Conservation (phyloP, 2,329 filamentous ascomycete species). For the Arthrinium puccinioides region DNA sequence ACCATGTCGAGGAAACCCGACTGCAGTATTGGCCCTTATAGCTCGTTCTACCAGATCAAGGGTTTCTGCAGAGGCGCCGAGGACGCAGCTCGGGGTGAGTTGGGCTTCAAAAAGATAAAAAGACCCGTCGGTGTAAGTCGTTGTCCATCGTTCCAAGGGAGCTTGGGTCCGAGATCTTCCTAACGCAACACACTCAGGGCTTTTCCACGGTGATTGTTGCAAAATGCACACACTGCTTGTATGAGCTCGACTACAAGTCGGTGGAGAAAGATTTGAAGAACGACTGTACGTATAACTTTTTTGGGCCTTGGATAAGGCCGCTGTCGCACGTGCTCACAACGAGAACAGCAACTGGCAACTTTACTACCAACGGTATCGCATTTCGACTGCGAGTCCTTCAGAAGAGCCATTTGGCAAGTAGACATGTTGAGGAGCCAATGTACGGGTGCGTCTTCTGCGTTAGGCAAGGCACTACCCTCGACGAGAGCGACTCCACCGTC, state of each 20-base stretch:
- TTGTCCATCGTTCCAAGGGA: background rate
- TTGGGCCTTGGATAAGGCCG: background rate
- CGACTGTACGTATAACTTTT: constrained; percentile 25
- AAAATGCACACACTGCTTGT: constrained; percentile 45
- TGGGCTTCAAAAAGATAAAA: constrained; percentile 43
- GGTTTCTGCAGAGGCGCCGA: constrained; percentile 50
- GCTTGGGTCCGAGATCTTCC: background rate
- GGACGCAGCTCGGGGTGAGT: constrained; percentile 38
- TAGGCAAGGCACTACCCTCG: constrained; percentile 37
- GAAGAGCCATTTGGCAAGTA: constrained; percentile 45
- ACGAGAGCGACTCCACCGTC: constrained; percentile 49
- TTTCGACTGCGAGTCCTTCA: constrained; percentile 49
- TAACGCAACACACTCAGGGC: constrained; percentile 23
- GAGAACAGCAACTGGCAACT: constrained; percentile 36
- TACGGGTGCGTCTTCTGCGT: constrained; percentile 51
- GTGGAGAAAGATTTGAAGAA: constrained; percentile 45
- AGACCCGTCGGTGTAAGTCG: constrained; percentile 35
- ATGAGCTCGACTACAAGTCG: constrained; percentile 44
- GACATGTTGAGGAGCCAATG: constrained; percentile 42
- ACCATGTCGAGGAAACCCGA: constrained; percentile 22
- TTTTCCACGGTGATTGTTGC: constrained; percentile 37
- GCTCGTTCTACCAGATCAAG: constrained; percentile 45
- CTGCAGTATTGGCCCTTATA: constrained; percentile 34
- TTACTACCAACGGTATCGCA: constrained; percentile 34
- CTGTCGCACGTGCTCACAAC: constrained; percentile 7